Evolutionary conservation across 768 basidiomycete genomes (phyloP).

Genomic region (Suillus bovinus): DNA sequence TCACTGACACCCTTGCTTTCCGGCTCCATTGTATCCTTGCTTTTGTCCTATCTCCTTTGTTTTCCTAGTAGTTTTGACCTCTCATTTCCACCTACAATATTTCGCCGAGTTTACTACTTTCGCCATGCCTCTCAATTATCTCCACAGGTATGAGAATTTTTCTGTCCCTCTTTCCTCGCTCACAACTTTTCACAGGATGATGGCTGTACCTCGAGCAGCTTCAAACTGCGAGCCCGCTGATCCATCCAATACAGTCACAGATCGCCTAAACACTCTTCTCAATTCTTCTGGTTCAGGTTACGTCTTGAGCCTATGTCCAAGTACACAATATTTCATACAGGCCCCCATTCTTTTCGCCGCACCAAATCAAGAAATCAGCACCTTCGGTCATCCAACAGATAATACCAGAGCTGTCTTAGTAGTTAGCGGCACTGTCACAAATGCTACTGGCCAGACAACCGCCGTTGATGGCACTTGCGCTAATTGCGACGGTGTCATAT

Average conservation of each 20-base stretch:
- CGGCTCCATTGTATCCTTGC: not conserved
- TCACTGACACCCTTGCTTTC: not conserved
- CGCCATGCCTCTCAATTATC: slow-evolving; percentile 16
- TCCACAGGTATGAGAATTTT: slow-evolving; percentile 13
- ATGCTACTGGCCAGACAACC: slow-evolving; percentile 64
- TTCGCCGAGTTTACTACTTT: not conserved
- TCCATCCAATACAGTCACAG: slow-evolving; percentile 61
- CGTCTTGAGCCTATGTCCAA: slow-evolving; percentile 65
- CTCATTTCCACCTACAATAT: not conserved
- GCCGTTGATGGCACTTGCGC: slow-evolving; percentile 69
- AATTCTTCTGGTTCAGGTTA: slow-evolving; percentile 68
- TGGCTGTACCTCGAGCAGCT: slow-evolving; percentile 8
- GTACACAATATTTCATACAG: slow-evolving; percentile 59
- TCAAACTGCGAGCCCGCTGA: slow-evolving; percentile 42
- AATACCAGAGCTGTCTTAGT: slow-evolving; percentile 66
- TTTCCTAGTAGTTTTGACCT: no score
- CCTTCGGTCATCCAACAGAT: slow-evolving; percentile 71
- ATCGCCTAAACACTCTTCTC: slow-evolving; percentile 64
- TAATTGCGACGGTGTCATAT: slow-evolving; percentile 56
- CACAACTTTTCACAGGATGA: not conserved
- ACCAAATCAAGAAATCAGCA: slow-evolving; percentile 79
- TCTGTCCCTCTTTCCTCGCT: not conserved
- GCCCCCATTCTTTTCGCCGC: slow-evolving; percentile 67
- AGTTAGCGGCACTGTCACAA: slow-evolving; percentile 59
- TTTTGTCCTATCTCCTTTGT: no score